Evolutionary conservation across 73 alveolate genomes (phyloP), one percentile per base, ranked within the genome.

Genomic region (Paramecium sexaurelia): DNA sequence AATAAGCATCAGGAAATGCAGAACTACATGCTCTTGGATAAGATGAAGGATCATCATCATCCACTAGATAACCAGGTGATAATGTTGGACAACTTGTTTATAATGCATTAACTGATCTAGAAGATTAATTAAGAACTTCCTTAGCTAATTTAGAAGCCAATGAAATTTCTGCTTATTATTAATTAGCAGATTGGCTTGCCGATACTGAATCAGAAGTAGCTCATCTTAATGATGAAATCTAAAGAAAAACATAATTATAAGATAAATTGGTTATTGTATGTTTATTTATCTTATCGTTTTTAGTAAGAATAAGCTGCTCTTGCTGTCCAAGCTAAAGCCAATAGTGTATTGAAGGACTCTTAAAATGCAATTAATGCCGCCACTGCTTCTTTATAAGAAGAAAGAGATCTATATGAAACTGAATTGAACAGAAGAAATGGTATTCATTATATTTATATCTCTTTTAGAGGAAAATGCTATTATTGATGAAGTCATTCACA

Each of bases 251-350:
- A 2, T 9, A 32, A 43, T 40, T 78, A 11, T 45, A 41, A 39
- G 90, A 78, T 22, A 78, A 78, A 78, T 78, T 78, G n/a, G 90
- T 78, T 40, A 75, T 78, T 61, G 87, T 73, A 73, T 3, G 2
- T 1, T 4, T n/a, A 45, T 33, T 27, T 32, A 36, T 73, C 55
- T 6, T 73, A 35, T 36, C 40, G 7, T 71, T 73, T 73, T 11
- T 29, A 73, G 90, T 78, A 78, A 78, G 90, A 78, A 78, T 78
- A 78, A 78, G 90, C 90, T 24, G 90, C 90, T 43, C 40, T 78
- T 39, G 90, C 90, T 11, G 90, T 78, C 7, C 22, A 78, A 78
- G 90, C 90, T 24, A 78, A 78, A 39, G 90, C 90, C 22, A 41
- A 41, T 24, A 41, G 75, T 22, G 90, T 78, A 10, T 78, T 78